Evolutionary conservation across 225 moss, liverwort and hornwort genomes (phyloP).

Genomic region (Takakia lepidozioides): DNA sequence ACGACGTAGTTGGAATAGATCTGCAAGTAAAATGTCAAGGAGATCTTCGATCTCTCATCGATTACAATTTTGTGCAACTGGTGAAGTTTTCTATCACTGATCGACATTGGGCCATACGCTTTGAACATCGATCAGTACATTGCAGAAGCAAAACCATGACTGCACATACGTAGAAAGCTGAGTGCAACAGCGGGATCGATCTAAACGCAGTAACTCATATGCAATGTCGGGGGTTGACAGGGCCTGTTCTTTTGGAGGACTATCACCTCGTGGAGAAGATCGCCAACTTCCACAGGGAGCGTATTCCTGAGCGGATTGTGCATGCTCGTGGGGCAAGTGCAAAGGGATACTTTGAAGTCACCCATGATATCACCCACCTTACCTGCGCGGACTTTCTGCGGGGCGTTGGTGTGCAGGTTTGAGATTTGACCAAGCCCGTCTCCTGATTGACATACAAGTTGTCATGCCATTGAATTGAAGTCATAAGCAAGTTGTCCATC

Average conservation of each 20-base stretch:
- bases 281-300: constrained; percentile 47
- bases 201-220: background rate
- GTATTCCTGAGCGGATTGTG: constrained; percentile 50
- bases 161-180: no score
- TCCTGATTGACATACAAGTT: no score
- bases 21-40: no score
- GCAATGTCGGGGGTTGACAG: constrained; percentile 2
- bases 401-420: constrained; percentile 63
- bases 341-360: constrained; percentile 52
- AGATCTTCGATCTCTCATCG: no score
- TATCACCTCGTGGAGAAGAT: constrained; percentile 52
- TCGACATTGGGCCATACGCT: background rate
- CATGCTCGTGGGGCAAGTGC: constrained; percentile 48
- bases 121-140: background rate
- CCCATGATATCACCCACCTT: constrained; percentile 85
- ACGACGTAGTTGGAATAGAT: no score
- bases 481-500: no score
- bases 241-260: constrained; percentile 45
- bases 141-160: background rate
- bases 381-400: constrained; percentile 86
- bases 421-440: no score
- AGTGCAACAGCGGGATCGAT: no score
- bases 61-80: background rate
- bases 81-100: background rate
- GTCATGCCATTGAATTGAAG: no score